Evolutionary conservation across 2,329 filamentous ascomycete genomes (phyloP), one percentile per base, ranked within the genome.

Genomic region (Colletotrichum somersetense): DNA sequence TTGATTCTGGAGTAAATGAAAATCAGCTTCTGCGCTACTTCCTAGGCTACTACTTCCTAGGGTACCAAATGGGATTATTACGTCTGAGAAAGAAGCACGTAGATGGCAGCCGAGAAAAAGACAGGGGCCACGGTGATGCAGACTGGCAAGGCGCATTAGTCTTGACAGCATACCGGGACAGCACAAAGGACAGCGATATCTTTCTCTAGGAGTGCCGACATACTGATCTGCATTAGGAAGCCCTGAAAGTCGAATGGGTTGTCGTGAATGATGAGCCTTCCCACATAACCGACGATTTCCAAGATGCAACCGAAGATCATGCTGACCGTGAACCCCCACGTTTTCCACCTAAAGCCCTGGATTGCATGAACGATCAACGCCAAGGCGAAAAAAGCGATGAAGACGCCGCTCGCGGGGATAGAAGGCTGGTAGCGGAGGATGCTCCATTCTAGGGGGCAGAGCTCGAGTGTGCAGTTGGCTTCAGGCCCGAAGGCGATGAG

Each of bases 221-320:
- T 77, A 83, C 79, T 78, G 74, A 91, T 91, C 78, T 92, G 89
- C 7, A 92, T 85, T 75, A 92, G 84, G 77, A 93, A 93, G 0
- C 86, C 89, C 0, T 78, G 75, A 77, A 91, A 86, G 33, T 76
- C 81, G 75, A 89, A 92, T 0, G 89, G 88, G 67, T 92, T 88
- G 20, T 84, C 76, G 67, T 88, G 83, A 67, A 90, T 79, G 63
- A 89, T 78, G 30, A 92, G 81, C 7, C 91, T 85, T 0, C 89
- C 91, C 0, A 82, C 80, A 70, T 93, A 93, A 8, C 91, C 91
- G 18, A 91, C 77, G n/a, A 91, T 85, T 77, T 91, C 90, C 59
- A 85, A 81, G 0, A 86, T 56, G 73, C 86, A 89, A 4, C 91
- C 90, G 1, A 84, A 75, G 1, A 88, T 77, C 83, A 92, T 88